A percentile compares a stretch with the other conserved stretches of the same genome.
Evolutionary conservation across 108 stramenopile genomes (phyloP).

Genomic region (Thalassiosira profunda): DNA sequence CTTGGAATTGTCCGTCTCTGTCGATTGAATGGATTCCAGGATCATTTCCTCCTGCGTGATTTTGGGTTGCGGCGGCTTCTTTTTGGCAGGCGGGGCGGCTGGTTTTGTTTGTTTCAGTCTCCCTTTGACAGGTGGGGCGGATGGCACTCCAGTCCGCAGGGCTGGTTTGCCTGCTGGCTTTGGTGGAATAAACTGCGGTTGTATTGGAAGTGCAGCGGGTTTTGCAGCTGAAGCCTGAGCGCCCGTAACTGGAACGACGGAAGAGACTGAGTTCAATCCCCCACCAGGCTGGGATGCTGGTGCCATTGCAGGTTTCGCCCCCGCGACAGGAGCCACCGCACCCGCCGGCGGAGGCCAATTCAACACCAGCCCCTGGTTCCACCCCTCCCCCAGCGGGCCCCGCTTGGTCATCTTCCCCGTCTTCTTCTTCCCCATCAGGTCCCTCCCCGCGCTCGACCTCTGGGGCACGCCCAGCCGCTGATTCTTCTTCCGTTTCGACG

Average conservation of each 20-base stretch:
- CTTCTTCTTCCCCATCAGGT: constrained; percentile 45
- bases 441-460: constrained; percentile 44
- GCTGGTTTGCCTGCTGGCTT: constrained; percentile 10
- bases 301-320: background rate
- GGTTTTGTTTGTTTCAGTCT: too few species aligned
- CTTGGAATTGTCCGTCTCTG: constrained; percentile 79
- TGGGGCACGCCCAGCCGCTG: constrained; percentile 15
- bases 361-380: constrained; percentile 84
- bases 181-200: too few species aligned
- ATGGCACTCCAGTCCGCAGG: constrained; percentile 20
- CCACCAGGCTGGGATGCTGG: background rate
- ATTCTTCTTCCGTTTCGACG: constrained; percentile 25
- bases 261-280: too few species aligned
- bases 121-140: background rate
- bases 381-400: constrained; percentile 64
- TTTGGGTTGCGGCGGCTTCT: constrained; percentile 26
- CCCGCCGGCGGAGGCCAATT: constrained; percentile 57
- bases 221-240: background rate
- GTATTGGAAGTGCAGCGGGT: background rate
- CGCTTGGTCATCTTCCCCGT: constrained; percentile 36
- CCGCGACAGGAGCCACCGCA: background rate
- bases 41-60: constrained; percentile 87
- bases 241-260: background rate
- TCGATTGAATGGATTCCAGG: constrained; percentile 73
- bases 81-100: constrained; percentile 12